Percentiles rank a stretch among this genome's conserved stretches.
Conservation (phyloP, 2,329 filamentous ascomycete species). For the Arthrobotrys pseudoclavata region DNA sequence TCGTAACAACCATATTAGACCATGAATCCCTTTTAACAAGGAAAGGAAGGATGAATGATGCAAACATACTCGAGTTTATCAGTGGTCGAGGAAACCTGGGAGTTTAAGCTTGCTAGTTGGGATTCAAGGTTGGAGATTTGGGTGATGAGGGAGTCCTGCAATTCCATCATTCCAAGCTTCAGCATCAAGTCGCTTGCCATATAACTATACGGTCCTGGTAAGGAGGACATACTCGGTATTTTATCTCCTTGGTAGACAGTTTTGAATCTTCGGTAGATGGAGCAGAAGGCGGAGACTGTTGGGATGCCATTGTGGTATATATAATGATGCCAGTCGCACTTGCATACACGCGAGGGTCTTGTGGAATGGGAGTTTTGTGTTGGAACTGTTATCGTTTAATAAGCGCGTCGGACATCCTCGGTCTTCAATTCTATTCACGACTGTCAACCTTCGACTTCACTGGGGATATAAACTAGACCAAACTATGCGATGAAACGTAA, state of each 20-base stretch:
- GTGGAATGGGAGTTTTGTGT: neutral
- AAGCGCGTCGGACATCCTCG: neutral
- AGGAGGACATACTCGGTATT: constrained; percentile 36
- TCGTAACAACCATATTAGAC: neutral
- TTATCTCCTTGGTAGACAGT: constrained; percentile 41
- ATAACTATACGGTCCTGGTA: neutral
- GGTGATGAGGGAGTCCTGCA: constrained; percentile 67
- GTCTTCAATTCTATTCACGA: neutral
- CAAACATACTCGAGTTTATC: constrained; percentile 64
- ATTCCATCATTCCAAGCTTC: neutral
- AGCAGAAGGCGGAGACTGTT: constrained; percentile 16
- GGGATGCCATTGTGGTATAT: constrained; percentile 33
- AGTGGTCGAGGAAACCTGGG: constrained; percentile 65
- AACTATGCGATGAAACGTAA: constrained; percentile 50
- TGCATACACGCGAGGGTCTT: neutral
- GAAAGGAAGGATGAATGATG: neutral
- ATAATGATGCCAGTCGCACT: neutral
- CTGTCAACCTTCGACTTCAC: too few relatives aligned
- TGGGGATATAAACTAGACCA: too few relatives aligned
- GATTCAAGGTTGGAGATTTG: constrained; percentile 69
- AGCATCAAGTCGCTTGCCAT: too few relatives aligned
- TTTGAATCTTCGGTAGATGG: constrained; percentile 6
- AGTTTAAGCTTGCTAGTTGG: constrained; percentile 66
- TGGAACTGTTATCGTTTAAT: constrained; percentile 16
- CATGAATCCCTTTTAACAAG: neutral